Percentiles rank a stretch among this genome's conserved stretches.
Conservation (phyloP, 306 rosid species). For the Argentina anserina region DNA sequence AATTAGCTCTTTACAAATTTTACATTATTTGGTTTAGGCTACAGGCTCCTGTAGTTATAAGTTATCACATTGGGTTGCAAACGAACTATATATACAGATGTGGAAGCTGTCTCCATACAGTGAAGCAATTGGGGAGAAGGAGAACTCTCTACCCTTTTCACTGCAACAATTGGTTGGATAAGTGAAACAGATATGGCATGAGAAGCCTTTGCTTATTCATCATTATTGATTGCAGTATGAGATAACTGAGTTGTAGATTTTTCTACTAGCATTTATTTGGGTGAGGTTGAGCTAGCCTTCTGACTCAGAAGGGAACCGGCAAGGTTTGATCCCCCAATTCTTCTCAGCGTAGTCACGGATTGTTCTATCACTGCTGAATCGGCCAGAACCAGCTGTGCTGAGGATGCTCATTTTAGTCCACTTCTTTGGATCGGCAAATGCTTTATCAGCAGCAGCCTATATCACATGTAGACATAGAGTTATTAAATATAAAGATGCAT, state of each 20-base stretch:
- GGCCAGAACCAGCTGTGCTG: constrained; percentile 62
- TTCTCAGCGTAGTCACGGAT: constrained; percentile 60
- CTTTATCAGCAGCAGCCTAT: constrained; percentile 71
- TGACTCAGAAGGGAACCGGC: constrained; percentile 58
- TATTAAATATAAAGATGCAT: not conserved
- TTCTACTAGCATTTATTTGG: not conserved
- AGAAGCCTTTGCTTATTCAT: not conserved
- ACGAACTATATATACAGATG: not conserved
- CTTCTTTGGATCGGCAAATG: constrained; percentile 52
- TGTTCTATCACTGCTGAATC: constrained; percentile 71
- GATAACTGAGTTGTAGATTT: not conserved
- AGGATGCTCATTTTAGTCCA: constrained; percentile 74
- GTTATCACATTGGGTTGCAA: constrained; percentile 6
- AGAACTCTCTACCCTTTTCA: not conserved
- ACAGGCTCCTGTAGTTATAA: not conserved
- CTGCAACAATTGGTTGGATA: not conserved
- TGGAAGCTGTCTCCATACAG: not conserved
- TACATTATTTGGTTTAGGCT: not conserved
- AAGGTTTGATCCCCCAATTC: constrained; percentile 66
- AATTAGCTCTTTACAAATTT: not conserved
- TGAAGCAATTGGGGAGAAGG: not conserved
- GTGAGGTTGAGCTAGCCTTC: constrained; percentile 18
- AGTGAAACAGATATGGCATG: constrained; percentile 2
- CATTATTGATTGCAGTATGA: not conserved
- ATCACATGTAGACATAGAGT: not conserved